Evolutionary conservation across 495 filamentous ascomycete genomes (phyloP).

Genomic region (Cercophora sp.): DNA sequence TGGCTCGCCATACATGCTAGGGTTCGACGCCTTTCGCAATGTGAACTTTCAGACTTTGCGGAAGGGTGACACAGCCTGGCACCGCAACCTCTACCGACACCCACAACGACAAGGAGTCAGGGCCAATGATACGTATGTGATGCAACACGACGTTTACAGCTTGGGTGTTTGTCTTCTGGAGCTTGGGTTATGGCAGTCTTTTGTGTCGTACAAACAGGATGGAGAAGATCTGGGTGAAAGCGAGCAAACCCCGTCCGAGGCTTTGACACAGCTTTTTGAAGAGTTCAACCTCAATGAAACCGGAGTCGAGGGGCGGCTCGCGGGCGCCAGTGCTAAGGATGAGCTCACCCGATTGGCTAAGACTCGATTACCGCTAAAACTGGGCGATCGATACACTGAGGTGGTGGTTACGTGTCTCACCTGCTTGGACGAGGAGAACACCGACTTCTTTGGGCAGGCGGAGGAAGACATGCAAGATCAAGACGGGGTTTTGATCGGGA

Average conservation of each 20-base stretch:
- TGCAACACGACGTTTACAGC: slow-evolving; percentile 64
- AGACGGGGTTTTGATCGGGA: slow-evolving; percentile 46
- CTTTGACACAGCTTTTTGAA: background rate
- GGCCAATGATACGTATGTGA: slow-evolving; percentile 39
- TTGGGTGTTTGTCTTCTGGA: slow-evolving; percentile 59
- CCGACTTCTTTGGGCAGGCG: slow-evolving; percentile 41
- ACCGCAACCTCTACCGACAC: slow-evolving; percentile 53
- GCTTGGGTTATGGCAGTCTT: slow-evolving; percentile 53
- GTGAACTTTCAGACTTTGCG: background rate
- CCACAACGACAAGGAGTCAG: slow-evolving; percentile 43
- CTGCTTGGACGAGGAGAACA: slow-evolving; percentile 48
- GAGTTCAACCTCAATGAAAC: background rate
- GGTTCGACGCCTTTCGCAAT: background rate
- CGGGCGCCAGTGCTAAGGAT: slow-evolving; percentile 7
- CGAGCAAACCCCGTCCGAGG: background rate
- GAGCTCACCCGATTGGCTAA: slow-evolving; percentile 34
- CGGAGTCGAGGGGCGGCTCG: background rate
- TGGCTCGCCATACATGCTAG: background rate
- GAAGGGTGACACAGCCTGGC: slow-evolving; percentile 39
- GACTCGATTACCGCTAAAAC: slow-evolving; percentile 32
- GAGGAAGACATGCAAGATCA: slow-evolving; percentile 43
- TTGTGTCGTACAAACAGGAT: slow-evolving; percentile 26
- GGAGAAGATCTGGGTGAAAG: background rate
- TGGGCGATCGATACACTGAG: slow-evolving; percentile 46
- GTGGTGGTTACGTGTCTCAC: slow-evolving; percentile 50